phyloP scores from a whole-genome alignment of 352 stramenopile species.

The Phytophthora fragariae region DNA sequence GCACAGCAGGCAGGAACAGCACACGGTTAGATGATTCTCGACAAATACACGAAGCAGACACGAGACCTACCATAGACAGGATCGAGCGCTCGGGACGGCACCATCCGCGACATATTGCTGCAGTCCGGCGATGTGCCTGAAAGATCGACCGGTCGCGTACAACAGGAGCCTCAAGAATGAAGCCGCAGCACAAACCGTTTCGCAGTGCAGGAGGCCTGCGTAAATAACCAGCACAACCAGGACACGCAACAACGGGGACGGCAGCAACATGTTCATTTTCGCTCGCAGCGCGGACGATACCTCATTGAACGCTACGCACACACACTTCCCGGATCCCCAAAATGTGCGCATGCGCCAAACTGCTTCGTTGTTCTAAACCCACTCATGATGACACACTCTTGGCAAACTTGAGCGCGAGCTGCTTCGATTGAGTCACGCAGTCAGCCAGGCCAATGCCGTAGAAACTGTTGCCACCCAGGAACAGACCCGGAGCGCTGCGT shows the following conservation, averaged over 20 bases:
- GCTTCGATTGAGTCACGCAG: slow-evolving; percentile 84
- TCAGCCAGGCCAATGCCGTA: slow-evolving; percentile 90
- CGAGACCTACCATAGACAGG: slow-evolving; percentile 71
- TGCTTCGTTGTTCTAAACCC: slow-evolving; percentile 14
- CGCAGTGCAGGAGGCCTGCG: neutral
- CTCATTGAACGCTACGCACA: slow-evolving; percentile 10
- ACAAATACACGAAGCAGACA: neutral
- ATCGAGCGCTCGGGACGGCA: slow-evolving; percentile 75
- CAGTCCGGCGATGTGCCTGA: neutral
- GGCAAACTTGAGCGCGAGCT: slow-evolving; percentile 76
- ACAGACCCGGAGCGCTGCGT: slow-evolving; percentile 51
- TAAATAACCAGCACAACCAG: slow-evolving; percentile 25
- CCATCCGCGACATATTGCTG: slow-evolving; percentile 57
- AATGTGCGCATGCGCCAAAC: slow-evolving; percentile 14
- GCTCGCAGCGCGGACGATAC: neutral
- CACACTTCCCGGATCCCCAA: slow-evolving; percentile 13
- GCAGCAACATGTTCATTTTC: slow-evolving; percentile 28
- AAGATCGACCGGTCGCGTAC: slow-evolving; percentile 19
- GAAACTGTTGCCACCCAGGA: slow-evolving; percentile 86
- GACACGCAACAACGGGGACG: slow-evolving; percentile 6
- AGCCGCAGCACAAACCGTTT: slow-evolving; percentile 29
- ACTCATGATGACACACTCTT: slow-evolving; percentile 42
- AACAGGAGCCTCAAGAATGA: neutral
- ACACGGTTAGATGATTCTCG: slow-evolving; percentile 7
- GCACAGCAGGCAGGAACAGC: neutral